Evolutionary conservation across 768 basidiomycete genomes (phyloP), one percentile per base, ranked within the genome.

Genomic region (Tubosaeta sp.): DNA sequence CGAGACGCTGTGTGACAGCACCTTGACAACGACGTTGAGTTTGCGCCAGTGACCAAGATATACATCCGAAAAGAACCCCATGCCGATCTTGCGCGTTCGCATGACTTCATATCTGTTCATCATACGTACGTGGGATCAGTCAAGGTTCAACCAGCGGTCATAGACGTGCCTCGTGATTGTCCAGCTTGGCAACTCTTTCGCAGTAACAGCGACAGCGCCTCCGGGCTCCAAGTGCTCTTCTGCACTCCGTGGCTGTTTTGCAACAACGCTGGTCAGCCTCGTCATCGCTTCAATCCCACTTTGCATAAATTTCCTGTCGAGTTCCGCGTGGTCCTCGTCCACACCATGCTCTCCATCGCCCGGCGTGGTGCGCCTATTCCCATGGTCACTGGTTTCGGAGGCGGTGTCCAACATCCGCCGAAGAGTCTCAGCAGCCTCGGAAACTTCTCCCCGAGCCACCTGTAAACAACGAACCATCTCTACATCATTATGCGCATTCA

Each of bases 51-150:
- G 76, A 0, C 89, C 90, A n/a, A 75, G 73, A 67, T 85, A 90
- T 7, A 92, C 87, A 48, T 85, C 80, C 12, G 86, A 86, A 70
- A 90, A 88, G 68, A 80, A 84, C 0, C 90, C 89, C 18, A 81
- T 59, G 4, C 88, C 85, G 51, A 93, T 82, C 63, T 81, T 79
- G 49, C 74, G 70, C 32, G 84, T 84, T 3, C 81, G 78, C 49
- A 86, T 83, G 30, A 92, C 79, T 68, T 94, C 91, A 59, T 86
- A 88, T 46, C 81, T 81, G 43, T 44, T 56, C 45, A 56, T 16
- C 45, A 25, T 8, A 7, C 6, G 9, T 30, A 24, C 31, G 0
- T n/a, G 24, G 13, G n/a, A 21, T 57, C 5, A 54, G 44, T 25
- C 18, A 29, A 4, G 27, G 6, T 18, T 2, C 31, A 39, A 30